Evolutionary conservation across 2,329 filamentous ascomycete genomes (phyloP).

Genomic region (Fonsecaea pedrosoi): DNA sequence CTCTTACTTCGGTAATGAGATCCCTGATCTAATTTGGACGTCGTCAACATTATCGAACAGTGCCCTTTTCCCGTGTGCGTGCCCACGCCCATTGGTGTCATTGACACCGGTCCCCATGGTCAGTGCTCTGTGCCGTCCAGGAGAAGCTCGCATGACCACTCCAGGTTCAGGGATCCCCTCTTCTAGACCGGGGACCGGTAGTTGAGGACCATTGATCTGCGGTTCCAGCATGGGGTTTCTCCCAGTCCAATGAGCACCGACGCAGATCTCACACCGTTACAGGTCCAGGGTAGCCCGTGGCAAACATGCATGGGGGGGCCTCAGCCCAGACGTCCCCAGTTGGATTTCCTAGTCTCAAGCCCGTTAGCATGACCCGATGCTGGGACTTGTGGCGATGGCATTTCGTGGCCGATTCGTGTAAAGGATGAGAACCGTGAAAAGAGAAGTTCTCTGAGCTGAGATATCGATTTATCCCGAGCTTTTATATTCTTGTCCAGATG

Average conservation of each 20-base stretch:
- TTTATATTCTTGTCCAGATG: slow-evolving; percentile 17
- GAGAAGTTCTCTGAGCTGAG: not conserved
- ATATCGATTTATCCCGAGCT: slow-evolving; percentile 20
- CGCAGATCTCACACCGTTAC: slow-evolving; percentile 1
- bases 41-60: slow-evolving; percentile 8
- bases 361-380: slow-evolving; percentile 2
- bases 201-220: slow-evolving; percentile 4
- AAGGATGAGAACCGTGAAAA: too few relatives aligned
- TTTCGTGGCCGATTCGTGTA: not conserved
- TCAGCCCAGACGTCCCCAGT: slow-evolving; percentile 9
- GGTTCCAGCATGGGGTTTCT: not conserved
- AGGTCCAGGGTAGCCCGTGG: slow-evolving; percentile 9
- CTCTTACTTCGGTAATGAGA: slow-evolving; percentile 18
- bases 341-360: not conserved
- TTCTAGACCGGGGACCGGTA: slow-evolving; percentile 9
- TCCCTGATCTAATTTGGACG: slow-evolving; percentile 23
- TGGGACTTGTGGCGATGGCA: not conserved
- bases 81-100: not conserved
- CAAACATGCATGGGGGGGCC: slow-evolving; percentile 11
- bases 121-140: not conserved
- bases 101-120: not conserved
- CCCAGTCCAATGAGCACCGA: slow-evolving; percentile 4
- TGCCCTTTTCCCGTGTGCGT: not conserved
- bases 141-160: not conserved
- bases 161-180: not conserved